These are phyloP conservation scores for Sextonia rubra DNA, from an alignment of 164 flowering plant species.

Conservation along the genomic window DNA sequence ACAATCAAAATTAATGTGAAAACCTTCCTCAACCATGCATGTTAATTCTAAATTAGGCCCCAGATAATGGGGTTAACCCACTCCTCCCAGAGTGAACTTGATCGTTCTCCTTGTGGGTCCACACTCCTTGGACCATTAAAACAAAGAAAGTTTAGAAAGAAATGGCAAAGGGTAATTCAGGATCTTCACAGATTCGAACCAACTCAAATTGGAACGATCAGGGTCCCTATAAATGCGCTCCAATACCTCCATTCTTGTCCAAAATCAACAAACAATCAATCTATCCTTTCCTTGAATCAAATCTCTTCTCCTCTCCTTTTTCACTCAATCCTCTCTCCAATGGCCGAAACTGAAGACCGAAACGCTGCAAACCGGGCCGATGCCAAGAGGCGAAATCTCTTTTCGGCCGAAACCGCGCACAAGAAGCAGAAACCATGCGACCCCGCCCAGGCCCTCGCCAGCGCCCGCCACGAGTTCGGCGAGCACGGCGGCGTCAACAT, in stretches of 20 bases:
- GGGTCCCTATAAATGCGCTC: neutral
- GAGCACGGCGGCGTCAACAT: slow-evolving; percentile 98
- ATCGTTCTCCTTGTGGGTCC: too few species aligned
- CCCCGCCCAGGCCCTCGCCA: slow-evolving; percentile 71
- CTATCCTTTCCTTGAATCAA: too few species aligned
- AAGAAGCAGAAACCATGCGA: slow-evolving; percentile 20
- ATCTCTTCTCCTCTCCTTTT: neutral
- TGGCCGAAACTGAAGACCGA: neutral
- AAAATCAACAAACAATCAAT: neutral
- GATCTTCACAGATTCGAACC: neutral
- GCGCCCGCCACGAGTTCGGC: slow-evolving; percentile 81
- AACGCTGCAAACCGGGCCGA: neutral
- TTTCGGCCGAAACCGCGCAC: neutral
- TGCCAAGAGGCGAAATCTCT: neutral
- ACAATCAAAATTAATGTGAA: too few species aligned
- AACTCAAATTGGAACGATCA: too few species aligned
- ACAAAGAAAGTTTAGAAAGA: too few species aligned
- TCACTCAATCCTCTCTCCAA: too few species aligned
- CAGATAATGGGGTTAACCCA: too few species aligned
- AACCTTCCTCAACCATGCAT: too few species aligned
- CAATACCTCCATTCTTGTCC: too few species aligned
- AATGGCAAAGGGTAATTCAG: neutral
- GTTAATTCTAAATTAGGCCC: too few species aligned
- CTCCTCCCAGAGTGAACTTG: too few species aligned
- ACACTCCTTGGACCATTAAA: too few species aligned